Base-by-base conservation (phyloP, 192 early-diverging fungal genomes). In the Coemansia sp. region DNA sequence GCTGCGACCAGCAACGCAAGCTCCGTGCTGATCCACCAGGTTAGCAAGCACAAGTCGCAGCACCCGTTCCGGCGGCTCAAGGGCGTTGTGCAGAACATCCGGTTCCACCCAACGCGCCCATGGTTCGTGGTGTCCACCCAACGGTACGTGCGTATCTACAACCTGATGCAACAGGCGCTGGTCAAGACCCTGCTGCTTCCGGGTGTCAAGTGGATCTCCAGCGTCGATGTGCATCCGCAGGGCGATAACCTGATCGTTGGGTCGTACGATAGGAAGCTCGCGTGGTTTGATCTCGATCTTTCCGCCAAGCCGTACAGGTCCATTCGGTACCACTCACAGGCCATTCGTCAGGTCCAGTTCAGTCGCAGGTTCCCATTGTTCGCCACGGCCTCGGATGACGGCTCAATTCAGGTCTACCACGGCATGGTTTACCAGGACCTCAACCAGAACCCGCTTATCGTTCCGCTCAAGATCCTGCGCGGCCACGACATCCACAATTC, bases 231-330 rank as follows among this genome's bases (percentile, higher is more conserved):
- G 48, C 98, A 99, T 74, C 95, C 98, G 37, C 86, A 84, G 66
- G 97, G 95, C 60, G 96, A 99, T 71, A 95, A 99, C 82, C 77
- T 99, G 58, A 91, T 99, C 59, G 87, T 97, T 62, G 98, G 98
- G 42, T 93, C 90, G 18, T 99, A 95, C 68, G 98, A 99, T 69
- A 95, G 94, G 76, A 90, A 91, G 57, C 86, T 98, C 36, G 90
- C 91, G 64, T 99, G 98, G 98, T 99, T 97, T 68, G 98, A 99
- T 78, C 82, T 97, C 74, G 98, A 99, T 80, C 83, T 99, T 61
- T 90, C 90, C 5, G 77, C 88, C 65, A 95, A 91, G 79, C 95
- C 98, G 21, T 99, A 96, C 83, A 94, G 92, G 69, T 92, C 92
- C 19, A 87, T 99, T 60, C 82, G 93, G 70, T 92, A 93, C 83